A percentile compares a stretch with the other conserved stretches of the same genome.
Conservation (phyloP, 805 yeast genomes). For the Tetrapisispora taiwanensis region DNA sequence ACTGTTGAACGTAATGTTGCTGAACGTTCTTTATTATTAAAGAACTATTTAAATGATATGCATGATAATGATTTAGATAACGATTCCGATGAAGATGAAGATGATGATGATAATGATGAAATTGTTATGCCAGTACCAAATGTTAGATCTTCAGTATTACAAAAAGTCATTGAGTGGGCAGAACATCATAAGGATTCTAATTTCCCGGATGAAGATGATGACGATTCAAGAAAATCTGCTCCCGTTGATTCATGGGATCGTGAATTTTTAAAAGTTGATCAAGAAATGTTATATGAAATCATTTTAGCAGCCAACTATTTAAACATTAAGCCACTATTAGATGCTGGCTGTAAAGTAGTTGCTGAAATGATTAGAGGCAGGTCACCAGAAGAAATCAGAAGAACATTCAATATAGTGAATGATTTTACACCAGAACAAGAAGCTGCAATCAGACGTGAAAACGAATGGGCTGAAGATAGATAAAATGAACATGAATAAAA, state of each 20-base stretch:
- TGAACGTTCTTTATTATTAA: slow-evolving; percentile 73
- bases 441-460: slow-evolving; percentile 77
- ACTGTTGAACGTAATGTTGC: slow-evolving; percentile 74
- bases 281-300: slow-evolving; percentile 75
- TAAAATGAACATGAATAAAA: too few relatives aligned
- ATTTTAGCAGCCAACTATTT: slow-evolving; percentile 73
- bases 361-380: slow-evolving; percentile 79
- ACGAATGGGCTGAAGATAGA: slow-evolving; percentile 88
- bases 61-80: slow-evolving; percentile 46
- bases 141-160: slow-evolving; percentile 76
- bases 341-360: slow-evolving; percentile 71
- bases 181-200: slow-evolving; percentile 80
- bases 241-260: slow-evolving; percentile 96
- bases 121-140: slow-evolving; percentile 84
- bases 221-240: slow-evolving; percentile 75
- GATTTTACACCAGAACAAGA: slow-evolving; percentile 84
- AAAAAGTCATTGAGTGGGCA: slow-evolving; percentile 93
- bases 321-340: slow-evolving; percentile 63
- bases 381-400: slow-evolving; percentile 70
- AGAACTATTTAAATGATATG: slow-evolving; percentile 76
- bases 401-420: slow-evolving; percentile 69
- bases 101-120: slow-evolving; percentile 47
- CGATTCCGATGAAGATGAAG: slow-evolving; percentile 39
- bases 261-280: slow-evolving; percentile 87
- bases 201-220: slow-evolving; percentile 73